These are phyloP conservation scores for Malus sylvestris DNA, from an alignment of 306 rosid genomes.

Conservation along the genomic window DNA sequence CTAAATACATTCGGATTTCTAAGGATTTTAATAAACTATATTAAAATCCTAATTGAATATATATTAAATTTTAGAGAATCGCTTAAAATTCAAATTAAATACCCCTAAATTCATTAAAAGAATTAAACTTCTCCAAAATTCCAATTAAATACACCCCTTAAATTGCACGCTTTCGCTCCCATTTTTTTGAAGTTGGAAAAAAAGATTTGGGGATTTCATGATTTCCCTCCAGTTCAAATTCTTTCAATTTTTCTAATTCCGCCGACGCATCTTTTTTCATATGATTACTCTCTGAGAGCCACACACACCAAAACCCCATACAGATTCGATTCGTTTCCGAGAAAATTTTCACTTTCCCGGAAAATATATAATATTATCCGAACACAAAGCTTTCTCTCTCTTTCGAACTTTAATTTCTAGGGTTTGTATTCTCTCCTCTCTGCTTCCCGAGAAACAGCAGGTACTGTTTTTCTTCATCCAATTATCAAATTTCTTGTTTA, in stretches of 20 bases:
- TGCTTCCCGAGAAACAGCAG: constrained; percentile 1
- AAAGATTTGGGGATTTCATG: not conserved
- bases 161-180: constrained; percentile 6
- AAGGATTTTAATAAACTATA: no score
- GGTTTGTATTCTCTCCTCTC: not conserved
- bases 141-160: no score
- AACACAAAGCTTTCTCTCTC: not conserved
- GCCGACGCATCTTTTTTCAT: not conserved
- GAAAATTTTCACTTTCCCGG: not conserved
- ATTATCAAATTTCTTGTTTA: not conserved
- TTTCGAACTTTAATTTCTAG: not conserved
- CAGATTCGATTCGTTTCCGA: not conserved
- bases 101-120: no score
- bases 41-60: no score
- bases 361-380: not conserved
- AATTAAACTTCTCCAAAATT: no score
- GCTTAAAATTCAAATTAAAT: no score
- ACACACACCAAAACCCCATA: not conserved
- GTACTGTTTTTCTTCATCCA: not conserved
- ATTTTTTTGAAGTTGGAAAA: not conserved
- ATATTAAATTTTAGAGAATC: no score
- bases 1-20: no score
- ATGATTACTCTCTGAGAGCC: not conserved
- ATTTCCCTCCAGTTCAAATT: constrained; percentile 26
- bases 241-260: not conserved